Evolutionary conservation across 257 asterid genomes (phyloP).

Genomic region (Gardenia jasminoides): DNA sequence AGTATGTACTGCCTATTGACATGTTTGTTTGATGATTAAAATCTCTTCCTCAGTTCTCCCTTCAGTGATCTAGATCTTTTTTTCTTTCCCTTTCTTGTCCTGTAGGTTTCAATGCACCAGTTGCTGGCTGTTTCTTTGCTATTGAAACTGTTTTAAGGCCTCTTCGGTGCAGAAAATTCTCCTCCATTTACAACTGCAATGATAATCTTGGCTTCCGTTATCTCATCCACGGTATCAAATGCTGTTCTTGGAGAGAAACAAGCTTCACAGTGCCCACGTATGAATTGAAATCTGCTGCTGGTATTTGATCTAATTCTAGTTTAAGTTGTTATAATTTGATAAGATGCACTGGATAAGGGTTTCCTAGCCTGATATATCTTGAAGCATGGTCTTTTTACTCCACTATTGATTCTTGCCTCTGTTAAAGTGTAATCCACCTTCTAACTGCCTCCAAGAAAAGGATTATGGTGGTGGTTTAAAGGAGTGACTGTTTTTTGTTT

Average conservation of each 20-base stretch:
- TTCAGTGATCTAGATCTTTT: not conserved
- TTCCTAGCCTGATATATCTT: slow-evolving; percentile 17
- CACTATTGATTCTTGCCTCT: slow-evolving; percentile 6
- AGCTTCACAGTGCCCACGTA: slow-evolving; percentile 99
- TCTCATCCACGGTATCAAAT: slow-evolving; percentile 95
- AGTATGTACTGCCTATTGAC: not conserved
- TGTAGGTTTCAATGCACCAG: slow-evolving; percentile 97
- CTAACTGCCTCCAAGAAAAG: not conserved
- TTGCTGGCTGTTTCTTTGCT: slow-evolving; percentile 99
- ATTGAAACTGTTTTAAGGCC: slow-evolving; percentile 98
- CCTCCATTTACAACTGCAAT: slow-evolving; percentile 99
- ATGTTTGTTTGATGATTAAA: not conserved
- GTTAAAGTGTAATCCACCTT: not conserved
- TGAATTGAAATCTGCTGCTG: slow-evolving; percentile 99
- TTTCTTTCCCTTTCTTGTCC: not conserved
- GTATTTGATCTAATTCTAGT: slow-evolving; percentile 81
- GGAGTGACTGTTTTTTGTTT: not conserved
- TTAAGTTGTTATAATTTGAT: slow-evolving; percentile 32
- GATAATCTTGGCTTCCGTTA: slow-evolving; percentile 97
- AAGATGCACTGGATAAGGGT: slow-evolving; percentile 2
- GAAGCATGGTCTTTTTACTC: slow-evolving; percentile 6
- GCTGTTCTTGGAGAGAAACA: slow-evolving; percentile 98
- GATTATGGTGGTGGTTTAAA: not conserved
- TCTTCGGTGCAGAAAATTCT: slow-evolving; percentile 95
- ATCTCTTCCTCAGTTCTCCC: not conserved